Conservation (phyloP, 75 land plant genomes). For the Cupressus sempervirens region DNA sequence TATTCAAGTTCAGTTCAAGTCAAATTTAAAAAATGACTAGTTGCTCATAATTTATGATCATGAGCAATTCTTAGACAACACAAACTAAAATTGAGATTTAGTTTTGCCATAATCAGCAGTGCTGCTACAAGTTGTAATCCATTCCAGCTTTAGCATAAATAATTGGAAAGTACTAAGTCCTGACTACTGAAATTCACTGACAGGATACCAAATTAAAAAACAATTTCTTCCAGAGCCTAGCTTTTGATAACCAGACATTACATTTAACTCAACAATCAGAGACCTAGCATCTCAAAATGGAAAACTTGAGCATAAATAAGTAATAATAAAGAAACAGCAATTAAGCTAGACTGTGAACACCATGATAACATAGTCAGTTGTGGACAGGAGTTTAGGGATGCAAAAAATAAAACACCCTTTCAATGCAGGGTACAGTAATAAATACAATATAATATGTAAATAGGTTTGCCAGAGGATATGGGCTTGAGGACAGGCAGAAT, state of each 20-base stretch:
- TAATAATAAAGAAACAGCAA: background rate
- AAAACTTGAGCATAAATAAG: no score
- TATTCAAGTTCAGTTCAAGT: background rate
- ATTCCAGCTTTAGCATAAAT: background rate
- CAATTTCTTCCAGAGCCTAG: background rate
- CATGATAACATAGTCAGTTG: background rate
- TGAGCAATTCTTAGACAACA: background rate
- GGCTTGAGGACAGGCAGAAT: no score
- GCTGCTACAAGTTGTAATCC: background rate
- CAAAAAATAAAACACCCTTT: no score
- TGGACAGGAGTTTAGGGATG: background rate
- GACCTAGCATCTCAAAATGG: background rate
- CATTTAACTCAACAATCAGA: background rate
- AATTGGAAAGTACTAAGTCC: background rate
- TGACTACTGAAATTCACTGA: background rate
- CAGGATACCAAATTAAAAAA: background rate
- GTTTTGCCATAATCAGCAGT: background rate
- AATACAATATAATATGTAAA: no score
- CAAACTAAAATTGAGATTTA: background rate
- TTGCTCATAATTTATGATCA: background rate
- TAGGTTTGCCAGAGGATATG: no score
- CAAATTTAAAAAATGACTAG: no score
- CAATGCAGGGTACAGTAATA: no score
- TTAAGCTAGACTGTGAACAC: background rate
- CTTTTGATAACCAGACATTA: background rate